Evolutionary conservation across 192 early-diverging fungal species (phyloP).

Genomic region (Coemansia javaensis): DNA sequence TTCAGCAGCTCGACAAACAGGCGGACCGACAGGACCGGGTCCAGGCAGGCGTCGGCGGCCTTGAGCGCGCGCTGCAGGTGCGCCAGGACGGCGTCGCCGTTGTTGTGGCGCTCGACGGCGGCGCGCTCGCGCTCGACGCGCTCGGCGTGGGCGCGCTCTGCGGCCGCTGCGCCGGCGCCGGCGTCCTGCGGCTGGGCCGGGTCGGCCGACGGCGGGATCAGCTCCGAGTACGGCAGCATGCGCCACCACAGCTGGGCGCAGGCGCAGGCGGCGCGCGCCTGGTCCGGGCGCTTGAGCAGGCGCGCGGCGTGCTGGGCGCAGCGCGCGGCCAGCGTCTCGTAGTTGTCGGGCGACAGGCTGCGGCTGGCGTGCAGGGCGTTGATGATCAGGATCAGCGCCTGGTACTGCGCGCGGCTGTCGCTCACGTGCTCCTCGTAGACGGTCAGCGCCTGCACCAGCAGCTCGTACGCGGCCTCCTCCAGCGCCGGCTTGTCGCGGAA

Average conservation of each 20-base stretch:
- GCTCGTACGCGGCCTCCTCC: constrained; percentile 96
- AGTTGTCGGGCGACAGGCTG: constrained; percentile 85
- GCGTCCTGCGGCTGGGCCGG: too few species aligned
- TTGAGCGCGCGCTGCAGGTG: constrained; percentile 93
- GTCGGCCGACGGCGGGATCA: constrained; percentile 40
- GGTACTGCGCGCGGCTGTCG: constrained; percentile 86
- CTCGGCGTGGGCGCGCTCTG: constrained; percentile 30
- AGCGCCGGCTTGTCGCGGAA: constrained; percentile 65
- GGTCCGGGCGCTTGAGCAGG: constrained; percentile 90
- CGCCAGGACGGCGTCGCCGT: constrained; percentile 85
- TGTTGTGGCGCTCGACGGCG: constrained; percentile 66
- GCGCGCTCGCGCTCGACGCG: constrained; percentile 47
- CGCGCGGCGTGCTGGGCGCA: constrained; percentile 85
- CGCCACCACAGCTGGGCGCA: constrained; percentile 94
- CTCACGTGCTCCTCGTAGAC: constrained; percentile 96
- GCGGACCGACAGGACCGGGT: constrained; percentile 81
- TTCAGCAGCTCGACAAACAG: constrained; percentile 98
- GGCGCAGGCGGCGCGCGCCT: constrained; percentile 79
- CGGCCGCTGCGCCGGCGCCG: constrained; percentile 42
- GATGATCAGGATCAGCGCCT: constrained; percentile 84
- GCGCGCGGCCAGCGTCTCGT: constrained; percentile 91
- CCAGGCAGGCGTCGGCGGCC: constrained; percentile 91
- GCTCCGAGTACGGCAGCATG: constrained; percentile 43
- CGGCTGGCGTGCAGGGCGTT: constrained; percentile 77
- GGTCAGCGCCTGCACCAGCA: constrained; percentile 95